phyloP scores from a whole-genome alignment of 2,329 filamentous ascomycete genomes.

The Endothia cerciana region DNA sequence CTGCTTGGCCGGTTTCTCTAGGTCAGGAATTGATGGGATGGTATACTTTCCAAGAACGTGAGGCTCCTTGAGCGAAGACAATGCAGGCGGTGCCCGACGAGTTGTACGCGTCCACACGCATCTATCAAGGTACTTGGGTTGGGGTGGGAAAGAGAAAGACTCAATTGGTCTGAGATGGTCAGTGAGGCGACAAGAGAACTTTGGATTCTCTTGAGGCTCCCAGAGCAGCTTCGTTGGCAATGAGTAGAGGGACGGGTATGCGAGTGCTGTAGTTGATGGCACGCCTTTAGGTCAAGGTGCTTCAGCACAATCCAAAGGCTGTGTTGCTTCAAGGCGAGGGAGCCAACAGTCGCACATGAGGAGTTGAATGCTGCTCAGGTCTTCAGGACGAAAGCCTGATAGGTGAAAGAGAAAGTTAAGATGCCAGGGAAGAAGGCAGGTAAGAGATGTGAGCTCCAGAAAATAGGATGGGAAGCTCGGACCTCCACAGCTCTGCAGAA shows the following conservation, averaged over 20 bases:
- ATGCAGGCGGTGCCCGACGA: background rate
- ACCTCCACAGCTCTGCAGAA: background rate
- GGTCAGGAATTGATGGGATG: background rate
- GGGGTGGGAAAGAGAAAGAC: background rate
- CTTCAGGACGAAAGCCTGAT: background rate
- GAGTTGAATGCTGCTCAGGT: background rate
- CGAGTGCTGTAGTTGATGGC: background rate
- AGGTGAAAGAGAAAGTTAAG: background rate
- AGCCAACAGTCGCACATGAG: background rate
- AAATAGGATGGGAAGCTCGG: background rate
- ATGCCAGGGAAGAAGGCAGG: background rate
- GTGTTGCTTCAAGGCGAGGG: background rate
- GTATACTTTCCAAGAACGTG: background rate
- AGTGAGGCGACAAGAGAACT: background rate
- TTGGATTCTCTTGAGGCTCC: background rate
- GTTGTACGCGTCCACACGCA: background rate
- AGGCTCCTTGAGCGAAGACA: background rate
- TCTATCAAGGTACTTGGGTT: background rate
- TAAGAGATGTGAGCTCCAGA: background rate
- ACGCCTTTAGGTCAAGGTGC: background rate
- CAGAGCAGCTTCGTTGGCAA: background rate
- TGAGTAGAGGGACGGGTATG: background rate
- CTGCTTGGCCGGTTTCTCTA: too few relatives aligned
- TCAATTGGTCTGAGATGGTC: background rate
- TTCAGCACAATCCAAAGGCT: background rate